These are phyloP conservation scores for Aspergillus conjunctus DNA, from an alignment of 495 filamentous ascomycete genomes.

Conservation along the genomic window DNA sequence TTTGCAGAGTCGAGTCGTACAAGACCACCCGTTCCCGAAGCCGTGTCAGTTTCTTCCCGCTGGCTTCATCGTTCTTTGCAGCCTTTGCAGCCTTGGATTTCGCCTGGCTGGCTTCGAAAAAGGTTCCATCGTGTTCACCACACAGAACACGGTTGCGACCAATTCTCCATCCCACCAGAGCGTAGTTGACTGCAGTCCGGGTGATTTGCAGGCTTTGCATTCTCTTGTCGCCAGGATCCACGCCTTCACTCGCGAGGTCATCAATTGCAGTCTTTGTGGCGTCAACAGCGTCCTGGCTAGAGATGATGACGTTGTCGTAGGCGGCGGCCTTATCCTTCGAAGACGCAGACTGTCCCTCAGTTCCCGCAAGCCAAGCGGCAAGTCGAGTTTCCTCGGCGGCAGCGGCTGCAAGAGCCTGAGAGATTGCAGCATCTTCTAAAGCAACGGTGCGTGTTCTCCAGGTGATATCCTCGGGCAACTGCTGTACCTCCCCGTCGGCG, in stretches of 20 bases:
- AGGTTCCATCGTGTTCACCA: slow-evolving; percentile 73
- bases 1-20: slow-evolving; percentile 90
- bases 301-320: slow-evolving; percentile 87
- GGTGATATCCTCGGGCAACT: slow-evolving; percentile 72
- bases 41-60: slow-evolving; percentile 68
- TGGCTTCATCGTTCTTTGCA: slow-evolving; percentile 62
- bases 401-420: slow-evolving; percentile 64
- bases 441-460: slow-evolving; percentile 89
- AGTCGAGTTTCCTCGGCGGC: slow-evolving; percentile 56
- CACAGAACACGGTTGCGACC: slow-evolving; percentile 89
- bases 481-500: slow-evolving; percentile 52
- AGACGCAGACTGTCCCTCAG: slow-evolving; percentile 40
- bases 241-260: slow-evolving; percentile 78
- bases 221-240: slow-evolving; percentile 78
- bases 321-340: slow-evolving; percentile 68
- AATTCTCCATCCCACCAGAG: slow-evolving; percentile 90
- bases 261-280: slow-evolving; percentile 91
- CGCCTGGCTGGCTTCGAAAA: slow-evolving; percentile 57
- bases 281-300: slow-evolving; percentile 93
- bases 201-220: slow-evolving; percentile 95
- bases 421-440: slow-evolving; percentile 93
- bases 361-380: slow-evolving; percentile 43
- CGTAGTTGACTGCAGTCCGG: slow-evolving; percentile 88
- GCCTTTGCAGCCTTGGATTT: slow-evolving; percentile 50
- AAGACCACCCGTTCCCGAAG: slow-evolving; percentile 86